Percentiles rank a stretch among this genome's conserved stretches.
These are phyloP conservation scores for Camellia oleifera DNA, from an alignment of 179 eudicot species.

Conservation along the genomic window DNA sequence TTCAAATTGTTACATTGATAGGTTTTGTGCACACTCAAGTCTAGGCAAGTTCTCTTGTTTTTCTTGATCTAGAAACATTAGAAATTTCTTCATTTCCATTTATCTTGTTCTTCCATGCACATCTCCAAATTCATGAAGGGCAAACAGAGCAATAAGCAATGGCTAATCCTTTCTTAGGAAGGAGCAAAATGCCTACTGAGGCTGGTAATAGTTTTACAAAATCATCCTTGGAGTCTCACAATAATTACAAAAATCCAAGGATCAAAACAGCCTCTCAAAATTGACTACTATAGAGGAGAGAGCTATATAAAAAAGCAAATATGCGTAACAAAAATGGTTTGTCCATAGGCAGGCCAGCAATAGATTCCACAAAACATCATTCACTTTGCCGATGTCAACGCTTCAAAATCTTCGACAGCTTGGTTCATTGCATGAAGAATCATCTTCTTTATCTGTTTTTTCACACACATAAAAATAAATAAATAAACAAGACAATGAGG, in stretches of 20 bases:
- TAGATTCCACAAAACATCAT: background rate
- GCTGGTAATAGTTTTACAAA: background rate
- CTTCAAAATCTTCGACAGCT: constrained; percentile 36
- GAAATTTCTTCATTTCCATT: too few species aligned
- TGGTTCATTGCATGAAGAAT: constrained; percentile 43
- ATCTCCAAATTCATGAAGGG: background rate
- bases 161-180: too few species aligned
- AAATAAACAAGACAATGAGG: background rate
- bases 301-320: too few species aligned
- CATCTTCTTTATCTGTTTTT: constrained; percentile 51
- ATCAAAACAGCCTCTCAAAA: background rate
- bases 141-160: background rate
- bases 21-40: too few species aligned
- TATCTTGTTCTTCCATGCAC: background rate
- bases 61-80: background rate
- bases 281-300: background rate
- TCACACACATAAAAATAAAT: background rate
- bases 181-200: background rate
- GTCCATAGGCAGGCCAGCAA: background rate
- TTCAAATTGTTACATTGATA: too few species aligned
- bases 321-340: background rate
- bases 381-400: constrained; percentile 15
- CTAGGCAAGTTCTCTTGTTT: too few species aligned
- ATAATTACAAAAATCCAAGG: constrained; percentile 9
- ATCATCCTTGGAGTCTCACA: background rate